Percentiles rank a stretch among this genome's conserved stretches.
These are phyloP conservation scores for Phaeosphaeriaceae sp. DNA, from an alignment of 2,329 filamentous ascomycete genomes.

Conservation along the genomic window DNA sequence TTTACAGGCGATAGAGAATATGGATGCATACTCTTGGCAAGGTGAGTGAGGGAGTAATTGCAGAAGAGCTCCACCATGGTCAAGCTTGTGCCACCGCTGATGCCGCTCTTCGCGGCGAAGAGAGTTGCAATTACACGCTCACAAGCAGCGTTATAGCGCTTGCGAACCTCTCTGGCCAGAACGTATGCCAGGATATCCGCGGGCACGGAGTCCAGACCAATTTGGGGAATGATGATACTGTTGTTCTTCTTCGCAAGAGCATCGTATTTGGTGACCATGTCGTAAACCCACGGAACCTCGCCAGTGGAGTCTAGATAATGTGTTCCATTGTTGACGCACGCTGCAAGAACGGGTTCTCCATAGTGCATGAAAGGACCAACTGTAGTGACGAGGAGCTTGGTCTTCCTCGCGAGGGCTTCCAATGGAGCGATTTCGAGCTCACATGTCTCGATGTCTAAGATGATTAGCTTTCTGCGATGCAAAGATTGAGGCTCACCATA, in stretches of 20 bases:
- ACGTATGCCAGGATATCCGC: slow-evolving; percentile 65
- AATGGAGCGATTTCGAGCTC: slow-evolving; percentile 60
- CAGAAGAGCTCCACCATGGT: slow-evolving; percentile 69
- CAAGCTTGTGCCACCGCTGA: slow-evolving; percentile 67
- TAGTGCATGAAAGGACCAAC: slow-evolving; percentile 71
- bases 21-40: slow-evolving; percentile 58
- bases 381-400: slow-evolving; percentile 66
- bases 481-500: slow-evolving; percentile 45
- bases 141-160: slow-evolving; percentile 59
- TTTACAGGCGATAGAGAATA: slow-evolving; percentile 60
- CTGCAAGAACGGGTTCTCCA: slow-evolving; percentile 70
- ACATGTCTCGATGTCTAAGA: slow-evolving; percentile 50
- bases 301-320: slow-evolving; percentile 74
- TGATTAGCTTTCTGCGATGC: slow-evolving; percentile 5
- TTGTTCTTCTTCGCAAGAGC: slow-evolving; percentile 65
- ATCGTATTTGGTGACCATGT: slow-evolving; percentile 69
- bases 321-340: slow-evolving; percentile 70
- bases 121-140: slow-evolving; percentile 61
- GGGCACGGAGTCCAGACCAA: slow-evolving; percentile 68
- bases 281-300: slow-evolving; percentile 69
- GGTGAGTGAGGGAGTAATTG: slow-evolving; percentile 55
- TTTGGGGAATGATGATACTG: slow-evolving; percentile 68
- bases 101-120: slow-evolving; percentile 58
- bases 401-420: slow-evolving; percentile 60
- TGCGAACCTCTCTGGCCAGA: slow-evolving; percentile 61